Conservation (phyloP, 768 basidiomycete genomes). For the Macrocybe gigantea region DNA sequence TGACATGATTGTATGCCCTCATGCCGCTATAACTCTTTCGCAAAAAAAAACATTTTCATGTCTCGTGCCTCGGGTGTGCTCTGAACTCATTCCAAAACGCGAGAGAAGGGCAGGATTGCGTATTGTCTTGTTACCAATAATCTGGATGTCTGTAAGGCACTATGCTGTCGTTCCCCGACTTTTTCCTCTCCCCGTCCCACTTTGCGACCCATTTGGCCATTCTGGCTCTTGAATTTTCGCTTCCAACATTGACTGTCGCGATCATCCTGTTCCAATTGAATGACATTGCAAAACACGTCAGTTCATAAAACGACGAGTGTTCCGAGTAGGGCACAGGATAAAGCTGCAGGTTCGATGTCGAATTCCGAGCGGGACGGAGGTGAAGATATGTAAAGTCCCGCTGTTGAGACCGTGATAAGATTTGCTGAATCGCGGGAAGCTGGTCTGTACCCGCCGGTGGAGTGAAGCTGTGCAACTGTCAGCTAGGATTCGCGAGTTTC, state of each 20-base stretch:
- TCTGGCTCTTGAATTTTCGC: slow-evolving; percentile 64
- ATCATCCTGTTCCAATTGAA: slow-evolving; percentile 86
- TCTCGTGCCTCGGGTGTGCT: too few relatives aligned
- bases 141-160: slow-evolving; percentile 38
- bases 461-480: slow-evolving; percentile 44
- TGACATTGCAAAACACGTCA: slow-evolving; percentile 92
- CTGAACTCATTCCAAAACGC: too few relatives aligned
- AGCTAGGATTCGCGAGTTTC: slow-evolving; percentile 1
- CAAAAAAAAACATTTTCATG: slow-evolving; percentile 1
- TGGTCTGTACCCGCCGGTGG: slow-evolving; percentile 59
- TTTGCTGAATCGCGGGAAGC: slow-evolving; percentile 55
- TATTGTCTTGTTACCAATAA: slow-evolving; percentile 32
- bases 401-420: slow-evolving; percentile 64
- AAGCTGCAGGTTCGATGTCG: slow-evolving; percentile 62
- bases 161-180: slow-evolving; percentile 29
- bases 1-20: slow-evolving; percentile 36
- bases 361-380: slow-evolving; percentile 65
- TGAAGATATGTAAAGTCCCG: slow-evolving; percentile 65
- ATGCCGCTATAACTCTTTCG: slow-evolving; percentile 8
- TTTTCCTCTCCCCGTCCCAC: slow-evolving; percentile 82
- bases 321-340: slow-evolving; percentile 92
- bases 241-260: slow-evolving; percentile 90
- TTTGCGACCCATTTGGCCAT: slow-evolving; percentile 87
- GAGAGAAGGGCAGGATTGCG: too few relatives aligned
- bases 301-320: slow-evolving; percentile 92